These are phyloP conservation scores for Cercophora sp. DNA, from an alignment of 495 filamentous ascomycete species.

Conservation along the genomic window DNA sequence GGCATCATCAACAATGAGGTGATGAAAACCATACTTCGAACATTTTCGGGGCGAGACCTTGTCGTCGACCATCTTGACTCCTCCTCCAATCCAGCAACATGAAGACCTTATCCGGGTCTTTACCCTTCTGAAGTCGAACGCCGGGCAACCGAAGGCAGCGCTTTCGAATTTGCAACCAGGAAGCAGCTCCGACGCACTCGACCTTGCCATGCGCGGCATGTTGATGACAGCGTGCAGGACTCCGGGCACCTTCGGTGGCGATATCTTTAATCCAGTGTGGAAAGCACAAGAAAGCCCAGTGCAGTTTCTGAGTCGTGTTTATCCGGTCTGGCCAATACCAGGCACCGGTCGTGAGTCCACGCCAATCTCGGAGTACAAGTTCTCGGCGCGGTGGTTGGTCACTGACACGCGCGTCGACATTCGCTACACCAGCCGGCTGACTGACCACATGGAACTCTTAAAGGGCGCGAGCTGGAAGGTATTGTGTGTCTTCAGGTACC, in stretches of 20 bases:
- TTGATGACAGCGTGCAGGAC: slow-evolving; percentile 8
- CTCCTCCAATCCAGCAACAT: not conserved
- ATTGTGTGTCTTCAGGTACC: slow-evolving; percentile 9
- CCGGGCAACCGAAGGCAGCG: not conserved
- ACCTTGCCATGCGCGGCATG: not conserved
- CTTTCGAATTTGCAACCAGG: not conserved
- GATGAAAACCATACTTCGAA: not conserved
- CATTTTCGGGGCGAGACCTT: not conserved
- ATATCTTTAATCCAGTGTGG: slow-evolving; percentile 10
- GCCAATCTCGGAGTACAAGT: slow-evolving; percentile 3
- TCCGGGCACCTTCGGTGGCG: slow-evolving; percentile 3
- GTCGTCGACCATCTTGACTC: not conserved
- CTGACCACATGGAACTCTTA: slow-evolving; percentile 7
- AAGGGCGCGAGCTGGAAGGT: slow-evolving; percentile 3
- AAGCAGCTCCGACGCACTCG: not conserved
- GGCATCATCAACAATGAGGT: not conserved
- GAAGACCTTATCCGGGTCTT: not conserved
- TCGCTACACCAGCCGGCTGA: slow-evolving; percentile 7
- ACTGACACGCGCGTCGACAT: not conserved
- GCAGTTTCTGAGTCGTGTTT: slow-evolving; percentile 4
- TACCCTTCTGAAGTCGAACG: not conserved
- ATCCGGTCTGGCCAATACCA: not conserved
- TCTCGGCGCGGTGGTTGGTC: slow-evolving; percentile 4
- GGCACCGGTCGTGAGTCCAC: not conserved
- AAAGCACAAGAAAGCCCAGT: not conserved